Conservation (phyloP, 306 rosid genomes). For the Quercus alba region DNA sequence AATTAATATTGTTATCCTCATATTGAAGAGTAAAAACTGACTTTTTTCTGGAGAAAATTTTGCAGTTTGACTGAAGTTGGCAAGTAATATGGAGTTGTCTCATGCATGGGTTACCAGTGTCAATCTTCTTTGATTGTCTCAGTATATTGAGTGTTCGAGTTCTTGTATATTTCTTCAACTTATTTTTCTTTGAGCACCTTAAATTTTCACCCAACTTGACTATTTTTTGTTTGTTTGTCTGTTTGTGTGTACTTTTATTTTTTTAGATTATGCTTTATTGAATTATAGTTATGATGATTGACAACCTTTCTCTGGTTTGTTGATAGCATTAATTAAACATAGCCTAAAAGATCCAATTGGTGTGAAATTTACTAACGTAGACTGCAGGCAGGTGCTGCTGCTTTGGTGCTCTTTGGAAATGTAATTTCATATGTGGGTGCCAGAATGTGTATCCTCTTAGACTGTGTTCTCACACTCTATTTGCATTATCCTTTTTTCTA, state of each 20-base stretch:
- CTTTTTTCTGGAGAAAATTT: constrained; percentile 18
- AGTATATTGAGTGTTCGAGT: not conserved
- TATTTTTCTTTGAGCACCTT: too few species aligned
- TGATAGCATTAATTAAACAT: too few species aligned
- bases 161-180: not conserved
- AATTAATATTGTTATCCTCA: not conserved
- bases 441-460: constrained; percentile 5
- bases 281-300: not conserved
- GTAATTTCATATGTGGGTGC: constrained; percentile 72
- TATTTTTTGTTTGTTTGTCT: too few species aligned
- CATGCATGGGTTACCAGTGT: constrained; percentile 72
- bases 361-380: not conserved
- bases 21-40: constrained; percentile 2
- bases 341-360: not conserved
- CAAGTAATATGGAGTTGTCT: constrained; percentile 67
- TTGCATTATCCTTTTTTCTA: not conserved
- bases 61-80: constrained; percentile 75
- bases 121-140: too few species aligned
- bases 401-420: constrained; percentile 73
- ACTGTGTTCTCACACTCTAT: not conserved
- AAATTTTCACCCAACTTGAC: too few species aligned
- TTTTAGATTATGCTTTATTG: not conserved
- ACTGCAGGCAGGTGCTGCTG: constrained; percentile 77
- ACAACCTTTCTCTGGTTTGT: not conserved
- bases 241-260: too few species aligned